These are phyloP conservation scores for Ophiostoma novo-ulmi DNA, from an alignment of 2,329 filamentous ascomycete genomes.

Conservation along the genomic window DNA sequence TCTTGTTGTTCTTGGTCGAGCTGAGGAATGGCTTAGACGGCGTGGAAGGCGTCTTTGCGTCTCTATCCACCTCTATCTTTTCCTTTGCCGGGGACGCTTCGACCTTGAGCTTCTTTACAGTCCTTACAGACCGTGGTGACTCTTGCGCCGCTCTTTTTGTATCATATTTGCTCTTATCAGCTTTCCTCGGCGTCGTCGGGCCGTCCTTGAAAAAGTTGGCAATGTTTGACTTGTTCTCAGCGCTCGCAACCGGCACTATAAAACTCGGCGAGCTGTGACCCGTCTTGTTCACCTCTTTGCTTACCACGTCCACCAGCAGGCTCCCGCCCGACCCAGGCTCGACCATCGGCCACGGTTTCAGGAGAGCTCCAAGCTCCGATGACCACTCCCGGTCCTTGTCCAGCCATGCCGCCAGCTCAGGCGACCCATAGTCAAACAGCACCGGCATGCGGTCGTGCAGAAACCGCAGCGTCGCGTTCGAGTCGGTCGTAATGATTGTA, in stretches of 20 bases:
- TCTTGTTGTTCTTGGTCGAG: not conserved
- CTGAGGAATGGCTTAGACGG: not conserved
- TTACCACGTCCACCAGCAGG: conserved; percentile 65
- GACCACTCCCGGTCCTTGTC: conserved; percentile 74
- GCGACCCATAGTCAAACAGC: conserved; percentile 71
- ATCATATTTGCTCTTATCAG: not conserved
- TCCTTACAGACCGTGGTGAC: not conserved
- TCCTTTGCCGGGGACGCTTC: not conserved
- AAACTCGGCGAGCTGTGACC: conserved; percentile 85
- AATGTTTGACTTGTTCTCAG: conserved; percentile 88
- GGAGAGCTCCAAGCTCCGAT: conserved; percentile 66
- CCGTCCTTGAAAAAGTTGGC: conserved; percentile 77
- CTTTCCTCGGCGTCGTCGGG: conserved; percentile 12
- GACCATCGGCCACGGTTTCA: conserved; percentile 53
- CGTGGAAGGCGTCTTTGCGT: not conserved
- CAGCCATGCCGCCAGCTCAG: conserved; percentile 68
- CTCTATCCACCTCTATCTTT: not conserved
- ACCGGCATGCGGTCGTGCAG: conserved; percentile 96
- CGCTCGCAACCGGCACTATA: conserved; percentile 74
- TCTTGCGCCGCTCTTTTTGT: not conserved
- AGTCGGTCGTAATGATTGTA: conserved; percentile 86
- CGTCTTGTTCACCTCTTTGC: conserved; percentile 86
- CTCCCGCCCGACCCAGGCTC: conserved; percentile 51
- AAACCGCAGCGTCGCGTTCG: conserved; percentile 76
- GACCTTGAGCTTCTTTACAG: not conserved